Evolutionary conservation across 139 green algal genomes (phyloP).

Genomic region (Coccomyxa sp.): DNA sequence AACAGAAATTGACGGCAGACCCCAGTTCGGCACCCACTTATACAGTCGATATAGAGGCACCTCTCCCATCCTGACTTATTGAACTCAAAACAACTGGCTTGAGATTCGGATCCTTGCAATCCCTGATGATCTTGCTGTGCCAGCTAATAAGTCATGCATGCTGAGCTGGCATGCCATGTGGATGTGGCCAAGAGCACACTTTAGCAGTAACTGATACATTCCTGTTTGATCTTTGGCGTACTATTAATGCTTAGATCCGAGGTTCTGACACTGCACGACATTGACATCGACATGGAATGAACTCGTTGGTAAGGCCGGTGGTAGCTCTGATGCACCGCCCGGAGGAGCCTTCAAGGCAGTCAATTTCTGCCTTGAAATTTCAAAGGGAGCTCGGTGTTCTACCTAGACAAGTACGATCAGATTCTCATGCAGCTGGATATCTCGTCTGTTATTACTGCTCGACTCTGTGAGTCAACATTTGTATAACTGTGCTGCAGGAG

Average conservation of each 20-base stretch:
- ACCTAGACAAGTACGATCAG: not conserved
- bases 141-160: no score
- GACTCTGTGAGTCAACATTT: not conserved
- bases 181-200: not conserved
- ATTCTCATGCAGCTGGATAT: not conserved
- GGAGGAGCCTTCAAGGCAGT: no score
- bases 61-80: not conserved
- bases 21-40: conserved; percentile 13
- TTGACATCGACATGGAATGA: no score
- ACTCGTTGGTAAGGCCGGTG: no score
- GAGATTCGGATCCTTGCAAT: not conserved
- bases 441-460: not conserved
- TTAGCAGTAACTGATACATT: not conserved
- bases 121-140: no score
- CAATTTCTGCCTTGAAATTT: no score
- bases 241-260: not conserved
- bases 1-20: conserved; percentile 21
- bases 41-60: conserved; percentile 18
- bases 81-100: not conserved
- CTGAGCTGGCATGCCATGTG: not conserved
- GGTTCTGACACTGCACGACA: no score
- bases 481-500: not conserved
- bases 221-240: not conserved
- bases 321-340: no score
- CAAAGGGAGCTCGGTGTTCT: not conserved